Evolutionary conservation across 148 eudicot species (phyloP), one percentile per base, ranked within the genome.

Genomic region (Gaultheria prostrata): DNA sequence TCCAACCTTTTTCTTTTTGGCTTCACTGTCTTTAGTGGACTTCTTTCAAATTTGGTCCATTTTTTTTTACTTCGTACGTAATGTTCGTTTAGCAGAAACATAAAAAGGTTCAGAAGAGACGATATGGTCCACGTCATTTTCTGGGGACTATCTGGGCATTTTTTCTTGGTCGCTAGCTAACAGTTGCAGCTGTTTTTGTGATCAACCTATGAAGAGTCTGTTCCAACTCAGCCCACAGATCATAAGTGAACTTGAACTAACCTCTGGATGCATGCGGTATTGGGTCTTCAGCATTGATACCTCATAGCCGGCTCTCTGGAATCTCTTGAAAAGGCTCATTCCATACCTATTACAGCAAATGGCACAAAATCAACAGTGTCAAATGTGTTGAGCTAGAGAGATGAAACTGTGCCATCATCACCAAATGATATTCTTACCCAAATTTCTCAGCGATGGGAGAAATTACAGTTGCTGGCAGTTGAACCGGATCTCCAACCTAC

Each of bases 241-340:
- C 35, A 67, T 30, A 30, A 67, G 72, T 28, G 72, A 67, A 67
- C 71, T 12, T 26, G 0, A 45, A 76, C 83, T 80, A 63, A 96
- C 99, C 98, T 93, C 92, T 15, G 99, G 99, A 87, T 97, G 98
- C 99, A 97, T 97, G 32, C 99, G 98, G 76, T 97, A 97, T 85
- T 97, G 99, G 69, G 98, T 94, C 93, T 91, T 94, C 83, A 97
- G 92, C 99, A 97, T 95, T 86, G 88, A 79, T 43, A 97, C 99
- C 76, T 92, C 97, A 87, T 97, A 93, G 30, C 99, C 98, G 59
- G 98, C 98, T 76, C 50, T 88, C 88, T 97, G 99, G 82, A 97
- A 93, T 89, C 99, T 93, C 88, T 91, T 93, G 86, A 97, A 97
- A 88, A 95, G 91, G 91, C 99, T 97, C 93, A 85, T 92, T 17